These are phyloP conservation scores for Clitopilus hobsonii DNA, from an alignment of 768 basidiomycete species.

Conservation along the genomic window DNA sequence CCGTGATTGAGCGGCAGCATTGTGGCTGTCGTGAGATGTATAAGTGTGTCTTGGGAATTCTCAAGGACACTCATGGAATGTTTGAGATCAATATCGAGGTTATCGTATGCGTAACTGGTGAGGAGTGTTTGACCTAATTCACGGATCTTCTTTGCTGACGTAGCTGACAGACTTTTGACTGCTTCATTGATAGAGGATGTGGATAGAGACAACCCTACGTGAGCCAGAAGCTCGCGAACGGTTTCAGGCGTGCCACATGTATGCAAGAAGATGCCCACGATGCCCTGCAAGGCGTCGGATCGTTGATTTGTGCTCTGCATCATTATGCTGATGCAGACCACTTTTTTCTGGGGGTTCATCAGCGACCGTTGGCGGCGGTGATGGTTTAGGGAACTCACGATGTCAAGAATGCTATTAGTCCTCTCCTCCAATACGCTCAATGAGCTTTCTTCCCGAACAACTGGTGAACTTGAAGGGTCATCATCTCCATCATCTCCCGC, in stretches of 20 bases:
- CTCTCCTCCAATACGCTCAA: background rate
- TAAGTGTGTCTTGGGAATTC: conserved; percentile 14
- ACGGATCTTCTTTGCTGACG: conserved; percentile 13
- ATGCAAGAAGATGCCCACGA: conserved; percentile 25
- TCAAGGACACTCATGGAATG: conserved; percentile 23
- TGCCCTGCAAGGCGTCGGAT: conserved; percentile 18
- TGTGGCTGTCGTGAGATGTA: conserved; percentile 28
- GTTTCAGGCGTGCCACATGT: conserved; percentile 18
- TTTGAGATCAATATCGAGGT: conserved; percentile 36
- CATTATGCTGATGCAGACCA: conserved; percentile 19
- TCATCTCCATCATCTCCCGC: background rate
- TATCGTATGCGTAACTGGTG: conserved; percentile 32
- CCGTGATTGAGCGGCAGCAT: conserved; percentile 22
- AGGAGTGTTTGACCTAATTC: conserved; percentile 19
- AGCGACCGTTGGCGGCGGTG: background rate
- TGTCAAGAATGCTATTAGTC: background rate
- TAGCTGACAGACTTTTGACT: conserved; percentile 19
- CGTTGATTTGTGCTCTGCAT: conserved; percentile 19
- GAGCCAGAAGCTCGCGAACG: conserved; percentile 22
- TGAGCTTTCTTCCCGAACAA: too few relatives aligned
- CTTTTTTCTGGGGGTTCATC: conserved; percentile 14
- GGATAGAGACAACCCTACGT: conserved; percentile 23
- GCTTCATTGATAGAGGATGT: conserved; percentile 16
- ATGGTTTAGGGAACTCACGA: background rate
- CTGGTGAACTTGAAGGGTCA: too few relatives aligned